phyloP scores from a whole-genome alignment of 1,284 basidiomycete genomes.

The Schizophyllum commune region DNA sequence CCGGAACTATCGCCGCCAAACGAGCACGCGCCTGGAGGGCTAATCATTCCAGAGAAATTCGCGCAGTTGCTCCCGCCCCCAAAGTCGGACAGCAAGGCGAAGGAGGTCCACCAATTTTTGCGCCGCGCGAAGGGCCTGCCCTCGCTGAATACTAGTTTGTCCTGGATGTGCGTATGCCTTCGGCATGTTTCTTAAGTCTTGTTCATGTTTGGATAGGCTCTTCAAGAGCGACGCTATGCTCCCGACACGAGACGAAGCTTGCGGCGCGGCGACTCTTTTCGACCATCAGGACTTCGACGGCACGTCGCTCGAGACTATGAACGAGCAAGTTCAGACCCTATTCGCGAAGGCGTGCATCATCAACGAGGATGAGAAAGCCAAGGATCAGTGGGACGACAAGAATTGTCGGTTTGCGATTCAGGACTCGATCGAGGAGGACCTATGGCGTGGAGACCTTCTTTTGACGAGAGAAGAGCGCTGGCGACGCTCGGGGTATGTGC shows the following conservation, averaged over 20 bases:
- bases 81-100: conserved; percentile 4
- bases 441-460: background rate
- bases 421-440: background rate
- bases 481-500: background rate
- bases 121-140: conserved; percentile 52
- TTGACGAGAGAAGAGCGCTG: background rate
- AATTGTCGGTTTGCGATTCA: background rate
- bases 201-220: background rate
- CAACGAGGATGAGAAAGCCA: background rate
- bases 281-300: background rate
- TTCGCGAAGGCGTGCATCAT: background rate
- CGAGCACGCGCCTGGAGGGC: conserved; percentile 23
- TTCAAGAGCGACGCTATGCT: conserved; percentile 13
- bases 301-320: background rate
- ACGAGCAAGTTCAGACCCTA: background rate
- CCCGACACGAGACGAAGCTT: background rate
- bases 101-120: conserved; percentile 25
- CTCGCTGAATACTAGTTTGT: conserved; percentile 50
- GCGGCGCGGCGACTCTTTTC: background rate
- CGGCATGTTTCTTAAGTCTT: background rate
- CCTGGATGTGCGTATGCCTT: conserved; percentile 50
- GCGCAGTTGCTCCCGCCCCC: conserved; percentile 21
- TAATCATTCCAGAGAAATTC: conserved; percentile 28
- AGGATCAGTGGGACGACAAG: background rate
- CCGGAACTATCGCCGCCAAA: conserved; percentile 45